A percentile compares a stretch with the other conserved stretches of the same genome.
phyloP scores from a whole-genome alignment of 768 basidiomycete species.

The Tylopilus sp. region DNA sequence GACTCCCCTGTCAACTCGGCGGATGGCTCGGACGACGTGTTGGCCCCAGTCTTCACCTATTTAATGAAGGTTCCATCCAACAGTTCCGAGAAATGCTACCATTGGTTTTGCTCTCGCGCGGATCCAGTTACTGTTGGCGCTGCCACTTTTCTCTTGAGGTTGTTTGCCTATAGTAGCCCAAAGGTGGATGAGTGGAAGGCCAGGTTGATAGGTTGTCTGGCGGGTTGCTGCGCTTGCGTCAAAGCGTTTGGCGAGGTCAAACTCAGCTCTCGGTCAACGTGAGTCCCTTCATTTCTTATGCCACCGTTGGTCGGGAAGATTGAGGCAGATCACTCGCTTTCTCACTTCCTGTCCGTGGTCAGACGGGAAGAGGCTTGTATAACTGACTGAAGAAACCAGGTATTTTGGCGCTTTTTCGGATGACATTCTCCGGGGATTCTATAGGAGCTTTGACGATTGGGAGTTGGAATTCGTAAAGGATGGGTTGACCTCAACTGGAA shows the following conservation, averaged over 20 bases:
- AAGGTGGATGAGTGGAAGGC: slow-evolving; percentile 63
- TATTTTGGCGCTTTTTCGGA: slow-evolving; percentile 69
- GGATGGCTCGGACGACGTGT: slow-evolving; percentile 44
- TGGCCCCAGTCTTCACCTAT: slow-evolving; percentile 50
- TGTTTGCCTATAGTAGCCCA: slow-evolving; percentile 71
- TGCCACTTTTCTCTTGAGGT: slow-evolving; percentile 76
- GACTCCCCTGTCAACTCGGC: slow-evolving; percentile 55
- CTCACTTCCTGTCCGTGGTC: slow-evolving; percentile 6
- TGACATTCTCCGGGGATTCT: slow-evolving; percentile 53
- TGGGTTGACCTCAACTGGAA: slow-evolving; percentile 38
- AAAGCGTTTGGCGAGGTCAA: slow-evolving; percentile 64
- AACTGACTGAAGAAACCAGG: slow-evolving; percentile 38
- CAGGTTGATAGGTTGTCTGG: slow-evolving; percentile 52
- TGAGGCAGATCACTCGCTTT: slow-evolving; percentile 7
- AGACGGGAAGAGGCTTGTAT: not conserved
- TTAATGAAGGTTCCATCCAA: slow-evolving; percentile 46
- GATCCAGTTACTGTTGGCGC: slow-evolving; percentile 54
- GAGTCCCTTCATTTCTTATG: slow-evolving; percentile 33
- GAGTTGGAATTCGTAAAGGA: slow-evolving; percentile 52
- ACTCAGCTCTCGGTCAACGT: slow-evolving; percentile 65
- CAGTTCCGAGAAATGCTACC: slow-evolving; percentile 40
- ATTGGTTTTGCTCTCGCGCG: slow-evolving; percentile 82
- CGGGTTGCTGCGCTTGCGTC: slow-evolving; percentile 68
- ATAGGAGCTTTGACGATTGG: slow-evolving; percentile 61
- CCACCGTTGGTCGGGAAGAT: not conserved